These are phyloP conservation scores for Lasiodiplodia sp. DNA, from an alignment of 2,329 filamentous ascomycete species.

Conservation along the genomic window DNA sequence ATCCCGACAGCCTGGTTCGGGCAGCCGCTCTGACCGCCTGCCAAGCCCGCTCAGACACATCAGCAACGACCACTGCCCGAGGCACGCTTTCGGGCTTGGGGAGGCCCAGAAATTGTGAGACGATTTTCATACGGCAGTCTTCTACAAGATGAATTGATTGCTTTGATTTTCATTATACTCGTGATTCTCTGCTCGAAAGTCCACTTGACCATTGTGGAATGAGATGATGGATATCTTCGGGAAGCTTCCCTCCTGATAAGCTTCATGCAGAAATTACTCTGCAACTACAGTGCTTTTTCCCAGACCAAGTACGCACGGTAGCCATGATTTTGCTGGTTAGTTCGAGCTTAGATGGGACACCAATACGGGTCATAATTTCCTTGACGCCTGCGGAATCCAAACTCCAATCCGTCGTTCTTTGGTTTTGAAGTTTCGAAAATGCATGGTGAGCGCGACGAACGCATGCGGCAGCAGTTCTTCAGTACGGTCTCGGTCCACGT, in stretches of 20 bases:
- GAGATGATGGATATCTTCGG: not conserved
- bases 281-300: not conserved
- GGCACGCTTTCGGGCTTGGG: not conserved
- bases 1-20: slow-evolving; percentile 17
- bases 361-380: not conserved
- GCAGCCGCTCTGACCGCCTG: slow-evolving; percentile 6
- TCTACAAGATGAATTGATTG: not conserved
- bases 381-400: not conserved
- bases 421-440: not conserved
- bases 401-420: not conserved
- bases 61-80: not conserved
- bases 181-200: not conserved
- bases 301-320: not conserved
- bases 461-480: not conserved
- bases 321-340: not conserved
- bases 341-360: not conserved
- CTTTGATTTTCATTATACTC: not conserved
- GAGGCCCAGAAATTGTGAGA: not conserved
- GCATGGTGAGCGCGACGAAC: not conserved
- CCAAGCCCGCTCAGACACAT: not conserved
- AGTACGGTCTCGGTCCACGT: slow-evolving; percentile 19
- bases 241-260: not conserved
- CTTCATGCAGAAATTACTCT: not conserved
- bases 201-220: not conserved
- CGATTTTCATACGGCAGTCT: not conserved